Base-by-base conservation (phyloP, 2,329 filamentous ascomycete genomes). In the Penicillium brasilianum region DNA sequence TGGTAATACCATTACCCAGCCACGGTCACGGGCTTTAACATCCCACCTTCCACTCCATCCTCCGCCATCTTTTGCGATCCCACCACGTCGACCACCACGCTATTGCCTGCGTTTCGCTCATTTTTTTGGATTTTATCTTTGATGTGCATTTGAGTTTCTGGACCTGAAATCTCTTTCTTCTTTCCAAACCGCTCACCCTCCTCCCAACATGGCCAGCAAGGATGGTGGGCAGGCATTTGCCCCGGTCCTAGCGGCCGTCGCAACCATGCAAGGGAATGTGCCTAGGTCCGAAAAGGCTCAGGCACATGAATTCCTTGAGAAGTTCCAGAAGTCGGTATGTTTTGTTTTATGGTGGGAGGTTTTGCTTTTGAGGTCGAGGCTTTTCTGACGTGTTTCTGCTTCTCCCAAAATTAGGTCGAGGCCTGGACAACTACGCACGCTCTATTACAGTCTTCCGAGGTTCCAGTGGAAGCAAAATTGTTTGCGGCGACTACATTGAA, bases 401-500 rank as follows among this genome's bases (percentile, higher is more conserved):
- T 18, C 22, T 22, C 22, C 43, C 14, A 34, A 36, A n/a, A 37
- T 59, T 57, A 97, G 92, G 85, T 91, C 74, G 91, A 92, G 76
- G 95, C 95, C 69, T 99, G 95, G 95, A 89, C 89, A 48, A 89
- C 90, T 50, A 93, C 93, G 64, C 89, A 97, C 76, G 87, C 88
- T 56, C 91, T 99, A 65, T 82, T 99, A 64, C 92, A 96, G 77
- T 91, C 92, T 16, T 73, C 82, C 53, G 85, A 90, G 65, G 87
- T 90, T 58, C 89, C 93, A 65, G 85, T 90, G 54, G 93, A 97
- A 77, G 91, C 92, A 28, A 95, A 95, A 76, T 83, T 99, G 62
- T 99, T 99, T 78, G 95, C 95, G 50, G 95, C 95, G 61, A 98
- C 94, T 50, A 99, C 95, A 55, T 83, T 99, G 73, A 97, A 96